These are phyloP conservation scores for Boletus holoroseus DNA, from an alignment of 1,284 basidiomycete genomes.

Conservation along the genomic window DNA sequence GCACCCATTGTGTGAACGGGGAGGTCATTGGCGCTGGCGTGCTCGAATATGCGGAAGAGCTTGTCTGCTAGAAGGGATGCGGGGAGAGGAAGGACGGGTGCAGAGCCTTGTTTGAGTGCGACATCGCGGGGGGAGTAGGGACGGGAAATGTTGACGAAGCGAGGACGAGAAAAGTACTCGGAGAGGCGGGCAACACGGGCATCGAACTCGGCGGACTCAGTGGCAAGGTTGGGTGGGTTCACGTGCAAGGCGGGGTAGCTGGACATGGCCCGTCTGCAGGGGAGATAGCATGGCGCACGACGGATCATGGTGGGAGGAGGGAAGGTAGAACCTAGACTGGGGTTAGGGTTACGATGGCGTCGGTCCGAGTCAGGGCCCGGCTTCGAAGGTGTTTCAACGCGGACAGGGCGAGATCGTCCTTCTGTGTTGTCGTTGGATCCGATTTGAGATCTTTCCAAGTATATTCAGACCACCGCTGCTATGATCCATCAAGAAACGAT, in stretches of 20 bases:
- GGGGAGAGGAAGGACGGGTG: constrained; percentile 74
- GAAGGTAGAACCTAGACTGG: constrained; percentile 23
- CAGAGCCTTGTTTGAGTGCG: constrained; percentile 84
- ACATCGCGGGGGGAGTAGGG: constrained; percentile 77
- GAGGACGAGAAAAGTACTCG: constrained; percentile 69
- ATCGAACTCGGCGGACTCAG: constrained; percentile 65
- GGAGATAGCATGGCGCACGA: neutral
- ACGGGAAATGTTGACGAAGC: constrained; percentile 70
- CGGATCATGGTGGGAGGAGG: constrained; percentile 9
- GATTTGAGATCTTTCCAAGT: neutral
- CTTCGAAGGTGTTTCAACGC: constrained; percentile 13
- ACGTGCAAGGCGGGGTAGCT: constrained; percentile 46
- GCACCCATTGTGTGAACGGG: constrained; percentile 86
- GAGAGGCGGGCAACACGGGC: constrained; percentile 59
- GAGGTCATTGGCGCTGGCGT: constrained; percentile 57
- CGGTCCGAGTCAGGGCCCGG: no score
- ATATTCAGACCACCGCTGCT: neutral
- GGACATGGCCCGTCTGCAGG: constrained; percentile 34
- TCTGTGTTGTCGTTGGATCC: neutral
- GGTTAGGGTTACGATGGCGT: constrained; percentile 32
- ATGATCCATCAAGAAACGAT: constrained; percentile 3
- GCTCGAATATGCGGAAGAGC: constrained; percentile 62
- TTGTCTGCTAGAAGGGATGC: constrained; percentile 80
- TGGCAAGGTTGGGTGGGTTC: constrained; percentile 55
- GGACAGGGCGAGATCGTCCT: neutral